These are phyloP conservation scores for Vararia minispora DNA, from an alignment of 768 basidiomycete species.

Conservation along the genomic window DNA sequence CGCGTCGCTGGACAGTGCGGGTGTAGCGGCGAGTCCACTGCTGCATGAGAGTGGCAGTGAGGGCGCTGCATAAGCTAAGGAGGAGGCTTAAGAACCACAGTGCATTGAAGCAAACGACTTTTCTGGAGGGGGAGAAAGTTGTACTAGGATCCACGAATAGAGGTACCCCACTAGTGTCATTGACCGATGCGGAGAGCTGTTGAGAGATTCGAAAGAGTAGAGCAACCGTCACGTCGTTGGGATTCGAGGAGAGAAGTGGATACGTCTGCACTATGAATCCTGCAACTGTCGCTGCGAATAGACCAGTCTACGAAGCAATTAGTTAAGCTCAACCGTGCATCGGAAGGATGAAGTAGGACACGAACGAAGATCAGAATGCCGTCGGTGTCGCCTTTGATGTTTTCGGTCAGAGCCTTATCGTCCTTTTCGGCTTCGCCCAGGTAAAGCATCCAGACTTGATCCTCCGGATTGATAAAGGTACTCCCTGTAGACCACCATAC, in stretches of 20 bases:
- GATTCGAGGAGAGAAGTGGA: conserved; percentile 4
- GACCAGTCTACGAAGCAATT: too few relatives aligned
- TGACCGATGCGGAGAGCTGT: background rate
- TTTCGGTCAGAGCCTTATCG: conserved; percentile 8
- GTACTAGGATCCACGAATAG: background rate
- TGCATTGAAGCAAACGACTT: background rate
- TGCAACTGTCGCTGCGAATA: conserved; percentile 14
- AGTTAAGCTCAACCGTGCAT: too few relatives aligned
- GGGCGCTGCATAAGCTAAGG: background rate
- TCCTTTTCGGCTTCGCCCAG: conserved; percentile 4
- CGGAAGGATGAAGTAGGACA: background rate
- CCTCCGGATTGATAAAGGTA: too few relatives aligned
- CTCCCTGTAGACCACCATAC: too few relatives aligned
- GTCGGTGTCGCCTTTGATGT: conserved; percentile 8
- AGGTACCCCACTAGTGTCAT: background rate
- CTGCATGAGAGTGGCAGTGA: conserved; percentile 1
- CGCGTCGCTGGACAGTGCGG: background rate
- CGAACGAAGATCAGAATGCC: conserved; percentile 12
- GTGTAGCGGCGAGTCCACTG: background rate
- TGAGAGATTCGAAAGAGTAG: conserved; percentile 2
- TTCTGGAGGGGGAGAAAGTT: background rate
- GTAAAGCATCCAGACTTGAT: conserved; percentile 7
- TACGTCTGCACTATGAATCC: conserved; percentile 14
- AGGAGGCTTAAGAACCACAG: conserved; percentile 4
- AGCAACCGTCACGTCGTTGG: conserved; percentile 1